Evolutionary conservation across 176 grass and related monocot genomes (phyloP).

Genomic region (Bonia amplexicaulis): DNA sequence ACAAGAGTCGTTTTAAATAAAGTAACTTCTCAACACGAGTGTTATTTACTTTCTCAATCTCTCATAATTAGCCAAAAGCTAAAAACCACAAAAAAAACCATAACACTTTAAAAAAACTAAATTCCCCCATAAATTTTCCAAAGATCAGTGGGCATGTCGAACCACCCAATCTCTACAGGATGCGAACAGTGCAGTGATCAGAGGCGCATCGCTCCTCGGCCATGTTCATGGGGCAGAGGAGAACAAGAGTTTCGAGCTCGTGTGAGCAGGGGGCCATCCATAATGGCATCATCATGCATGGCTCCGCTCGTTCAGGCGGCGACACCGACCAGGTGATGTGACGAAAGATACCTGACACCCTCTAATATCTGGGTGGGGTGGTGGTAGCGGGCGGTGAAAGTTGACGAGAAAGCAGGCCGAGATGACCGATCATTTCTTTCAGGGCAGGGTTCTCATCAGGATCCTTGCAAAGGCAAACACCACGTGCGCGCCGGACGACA

Average conservation of each 20-base stretch:
- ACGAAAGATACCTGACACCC: slow-evolving; percentile 45
- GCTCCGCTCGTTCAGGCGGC: background rate
- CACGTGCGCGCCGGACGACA: slow-evolving; percentile 28
- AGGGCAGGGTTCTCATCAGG: background rate
- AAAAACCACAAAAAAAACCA: no score
- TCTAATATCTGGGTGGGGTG: background rate
- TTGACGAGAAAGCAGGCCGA: slow-evolving; percentile 46
- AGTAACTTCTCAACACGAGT: no score
- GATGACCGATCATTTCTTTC: slow-evolving; percentile 27
- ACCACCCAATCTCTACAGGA: slow-evolving; percentile 15
- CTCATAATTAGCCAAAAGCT: no score
- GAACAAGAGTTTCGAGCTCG: background rate
- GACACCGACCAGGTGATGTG: slow-evolving; percentile 45
- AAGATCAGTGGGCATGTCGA: slow-evolving; percentile 1
- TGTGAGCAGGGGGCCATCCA: background rate
- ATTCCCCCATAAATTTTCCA: background rate
- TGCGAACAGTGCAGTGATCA: slow-evolving; percentile 10
- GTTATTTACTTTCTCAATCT: no score
- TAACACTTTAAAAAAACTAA: no score
- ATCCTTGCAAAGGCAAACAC: background rate
- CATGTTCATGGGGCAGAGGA: background rate
- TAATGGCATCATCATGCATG: background rate
- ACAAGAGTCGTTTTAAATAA: no score
- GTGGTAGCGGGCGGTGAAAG: slow-evolving; percentile 22
- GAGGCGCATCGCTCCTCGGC: background rate